A percentile compares a stretch with the other conserved stretches of the same genome.
Evolutionary conservation across 257 asterid species (phyloP).

Genomic region (Nicotiana otophora): DNA sequence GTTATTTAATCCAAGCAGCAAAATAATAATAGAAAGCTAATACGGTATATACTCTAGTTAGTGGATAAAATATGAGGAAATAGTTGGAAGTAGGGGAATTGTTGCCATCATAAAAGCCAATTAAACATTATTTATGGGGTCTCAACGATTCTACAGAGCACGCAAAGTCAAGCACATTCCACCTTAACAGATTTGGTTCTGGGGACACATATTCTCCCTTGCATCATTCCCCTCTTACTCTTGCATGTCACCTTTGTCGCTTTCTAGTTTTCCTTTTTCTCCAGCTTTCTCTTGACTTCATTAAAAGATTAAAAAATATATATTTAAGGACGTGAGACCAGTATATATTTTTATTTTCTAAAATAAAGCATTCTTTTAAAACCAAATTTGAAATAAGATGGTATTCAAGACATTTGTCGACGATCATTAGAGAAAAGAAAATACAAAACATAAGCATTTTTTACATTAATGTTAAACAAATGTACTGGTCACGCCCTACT

Average conservation of each 20-base stretch:
- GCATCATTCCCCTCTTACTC: background rate
- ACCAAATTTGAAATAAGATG: background rate
- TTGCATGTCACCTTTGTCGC: background rate
- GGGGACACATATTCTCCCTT: background rate
- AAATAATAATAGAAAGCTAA: conserved; percentile 1
- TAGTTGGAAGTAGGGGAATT: conserved; percentile 17
- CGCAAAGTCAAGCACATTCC: conserved; percentile 3
- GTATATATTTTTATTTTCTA: too few relatives aligned
- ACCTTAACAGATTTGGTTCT: background rate
- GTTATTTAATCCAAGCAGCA: background rate
- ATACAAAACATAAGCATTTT: too few relatives aligned
- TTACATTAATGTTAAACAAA: too few relatives aligned
- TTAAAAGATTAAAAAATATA: background rate
- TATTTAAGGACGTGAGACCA: background rate
- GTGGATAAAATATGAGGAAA: background rate
- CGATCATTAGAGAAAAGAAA: too few relatives aligned
- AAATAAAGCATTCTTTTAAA: background rate
- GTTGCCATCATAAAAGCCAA: conserved; percentile 11
- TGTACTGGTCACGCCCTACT: too few relatives aligned
- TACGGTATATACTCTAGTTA: background rate
- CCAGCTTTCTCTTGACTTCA: background rate
- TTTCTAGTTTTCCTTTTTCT: background rate
- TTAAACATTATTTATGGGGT: conserved; percentile 5
- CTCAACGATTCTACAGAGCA: conserved; percentile 20
- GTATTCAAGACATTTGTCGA: too few relatives aligned